Evolutionary conservation across 2,329 filamentous ascomycete species (phyloP), one percentile per base, ranked within the genome.

Genomic region (Lecanicillium sp.): DNA sequence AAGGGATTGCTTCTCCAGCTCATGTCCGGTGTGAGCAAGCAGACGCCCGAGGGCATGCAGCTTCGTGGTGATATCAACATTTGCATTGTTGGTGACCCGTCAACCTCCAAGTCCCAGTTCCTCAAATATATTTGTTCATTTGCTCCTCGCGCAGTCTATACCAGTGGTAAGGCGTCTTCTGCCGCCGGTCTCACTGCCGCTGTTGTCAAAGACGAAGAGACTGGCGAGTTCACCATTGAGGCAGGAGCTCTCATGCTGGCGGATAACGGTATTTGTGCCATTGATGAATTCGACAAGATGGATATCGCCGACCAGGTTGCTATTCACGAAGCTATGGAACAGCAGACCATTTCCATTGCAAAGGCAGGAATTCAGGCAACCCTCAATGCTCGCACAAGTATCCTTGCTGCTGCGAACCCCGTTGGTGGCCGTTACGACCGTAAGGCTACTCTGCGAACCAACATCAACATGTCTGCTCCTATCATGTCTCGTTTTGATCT

Each of bases 221-320:
- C 92, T 15, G 92, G 92, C 48, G 92, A 98, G 57, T 95, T 95
- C 59, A 98, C 92, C 12, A 98, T 98, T 51, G 92, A 98, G 65
- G 92, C 92, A 6, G 92, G 92, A 66, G 92, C 92, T 11, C 78
- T 98, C 42, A 96, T 98, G 92, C 70, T 98, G 44, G 92, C 92
- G 16, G 83, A 96, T 54, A 95, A 95, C 49, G 92, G 92, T 38
- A 94, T 96, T 52, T 98, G 92, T 62, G 89, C 88, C 43, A 98
- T 98, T 57, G 92, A 98, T 57, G 92, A 98, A 59, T 98, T 98
- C 52, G 92, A 98, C 76, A 98, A 98, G 69, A 98, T 98, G 92
- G 92, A 98, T 54, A 85, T 98, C 45, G 80, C 70, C 37, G 92
- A 98, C 59, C 92, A 98, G 65, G 92, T 98, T 40, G 92, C 92